These are phyloP conservation scores for Clitopilus passeckerianus DNA, from an alignment of 768 basidiomycete genomes.

Conservation along the genomic window DNA sequence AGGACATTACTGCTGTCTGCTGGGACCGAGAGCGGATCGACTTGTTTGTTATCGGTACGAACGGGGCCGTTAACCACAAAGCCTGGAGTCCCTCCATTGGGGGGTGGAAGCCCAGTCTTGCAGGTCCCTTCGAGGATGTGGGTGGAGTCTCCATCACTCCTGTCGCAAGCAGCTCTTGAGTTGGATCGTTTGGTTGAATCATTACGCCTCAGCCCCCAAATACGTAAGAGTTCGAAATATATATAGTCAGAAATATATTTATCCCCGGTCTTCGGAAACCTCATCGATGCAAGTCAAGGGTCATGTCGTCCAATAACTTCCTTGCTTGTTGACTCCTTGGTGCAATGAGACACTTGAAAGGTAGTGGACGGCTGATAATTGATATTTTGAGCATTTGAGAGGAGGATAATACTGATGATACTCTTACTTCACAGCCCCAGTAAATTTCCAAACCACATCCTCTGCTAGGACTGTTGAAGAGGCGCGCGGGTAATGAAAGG, in stretches of 20 bases:
- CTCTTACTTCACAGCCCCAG: background rate
- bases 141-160: background rate
- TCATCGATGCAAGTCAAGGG: too few relatives aligned
- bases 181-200: background rate
- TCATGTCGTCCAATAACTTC: background rate
- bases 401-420: background rate
- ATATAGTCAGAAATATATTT: too few relatives aligned
- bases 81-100: background rate
- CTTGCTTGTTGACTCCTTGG: background rate
- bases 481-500: too few relatives aligned
- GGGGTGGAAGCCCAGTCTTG: background rate
- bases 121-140: background rate
- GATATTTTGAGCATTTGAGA: too few relatives aligned
- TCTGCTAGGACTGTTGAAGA: too few relatives aligned
- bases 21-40: constrained; percentile 4
- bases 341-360: background rate
- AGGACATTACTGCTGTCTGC: constrained; percentile 2
- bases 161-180: background rate
- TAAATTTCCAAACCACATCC: background rate
- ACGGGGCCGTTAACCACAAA: constrained; percentile 1
- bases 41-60: constrained; percentile 4
- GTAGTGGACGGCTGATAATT: background rate
- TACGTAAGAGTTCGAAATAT: background rate
- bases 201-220: background rate
- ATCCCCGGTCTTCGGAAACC: too few relatives aligned